Conservation (phyloP, 495 filamentous ascomycete genomes). For the Penicillium nucicola region DNA sequence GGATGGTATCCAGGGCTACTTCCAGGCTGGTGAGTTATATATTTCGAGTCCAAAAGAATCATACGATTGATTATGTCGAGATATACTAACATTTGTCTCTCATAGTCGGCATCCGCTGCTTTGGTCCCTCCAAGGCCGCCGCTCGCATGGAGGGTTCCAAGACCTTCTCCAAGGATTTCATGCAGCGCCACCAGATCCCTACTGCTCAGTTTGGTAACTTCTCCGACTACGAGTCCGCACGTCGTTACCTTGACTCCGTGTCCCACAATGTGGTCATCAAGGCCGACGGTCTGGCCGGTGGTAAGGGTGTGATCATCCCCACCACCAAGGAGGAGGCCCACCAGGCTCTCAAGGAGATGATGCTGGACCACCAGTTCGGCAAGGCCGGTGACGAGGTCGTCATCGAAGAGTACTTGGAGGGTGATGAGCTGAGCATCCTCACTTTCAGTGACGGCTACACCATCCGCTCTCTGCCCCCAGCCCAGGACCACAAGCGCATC, state of each 20-base stretch:
- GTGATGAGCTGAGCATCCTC: conserved; percentile 88
- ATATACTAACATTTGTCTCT: conserved; percentile 12
- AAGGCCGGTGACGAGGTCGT: conserved; percentile 87
- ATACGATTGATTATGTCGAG: too few species aligned
- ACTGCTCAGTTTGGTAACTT: conserved; percentile 91
- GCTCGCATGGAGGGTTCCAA: conserved; percentile 95
- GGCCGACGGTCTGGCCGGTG: conserved; percentile 79
- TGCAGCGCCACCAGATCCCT: conserved; percentile 85
- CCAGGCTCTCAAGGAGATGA: conserved; percentile 78
- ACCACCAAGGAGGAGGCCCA: conserved; percentile 76
- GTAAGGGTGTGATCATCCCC: conserved; percentile 91
- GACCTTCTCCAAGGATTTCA: conserved; percentile 97
- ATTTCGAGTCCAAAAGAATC: background rate
- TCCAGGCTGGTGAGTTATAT: conserved; percentile 53
- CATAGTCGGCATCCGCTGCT: conserved; percentile 71
- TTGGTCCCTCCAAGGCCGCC: conserved; percentile 82
- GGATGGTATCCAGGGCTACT: conserved; percentile 81
- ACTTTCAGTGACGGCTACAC: conserved; percentile 89
- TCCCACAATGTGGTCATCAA: conserved; percentile 84
- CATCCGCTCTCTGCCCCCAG: conserved; percentile 79
- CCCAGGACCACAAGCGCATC: conserved; percentile 95
- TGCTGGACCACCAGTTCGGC: conserved; percentile 85
- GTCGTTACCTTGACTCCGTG: conserved; percentile 70
- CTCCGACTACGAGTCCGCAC: conserved; percentile 72
- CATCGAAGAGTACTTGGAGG: conserved; percentile 90